phyloP scores from a whole-genome alignment of 306 rosid species.

The Castanospermum australe region DNA sequence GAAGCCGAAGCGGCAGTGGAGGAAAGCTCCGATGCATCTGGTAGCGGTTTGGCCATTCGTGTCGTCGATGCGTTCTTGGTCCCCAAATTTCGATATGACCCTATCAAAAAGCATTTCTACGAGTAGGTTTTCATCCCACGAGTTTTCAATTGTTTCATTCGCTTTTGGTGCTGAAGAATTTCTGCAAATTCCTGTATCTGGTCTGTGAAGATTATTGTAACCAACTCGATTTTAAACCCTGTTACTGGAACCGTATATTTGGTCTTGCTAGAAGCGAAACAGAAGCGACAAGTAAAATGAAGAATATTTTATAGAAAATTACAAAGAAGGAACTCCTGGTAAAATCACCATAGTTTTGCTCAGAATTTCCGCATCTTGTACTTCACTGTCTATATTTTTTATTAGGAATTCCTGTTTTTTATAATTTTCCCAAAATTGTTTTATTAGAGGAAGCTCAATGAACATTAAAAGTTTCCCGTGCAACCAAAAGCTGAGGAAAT shows the following conservation, averaged over 20 bases:
- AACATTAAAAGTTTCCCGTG: background rate
- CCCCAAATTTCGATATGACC: conserved; percentile 62
- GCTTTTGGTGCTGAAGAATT: background rate
- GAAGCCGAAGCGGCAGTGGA: conserved; percentile 50
- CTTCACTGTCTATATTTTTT: background rate
- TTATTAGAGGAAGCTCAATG: background rate
- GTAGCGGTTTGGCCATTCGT: conserved; percentile 35
- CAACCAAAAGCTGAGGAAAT: background rate
- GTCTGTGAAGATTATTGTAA: background rate
- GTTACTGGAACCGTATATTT: background rate
- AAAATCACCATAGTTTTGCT: background rate
- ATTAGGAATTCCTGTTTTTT: background rate
- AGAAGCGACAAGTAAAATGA: background rate
- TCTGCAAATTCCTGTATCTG: background rate
- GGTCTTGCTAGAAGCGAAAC: background rate
- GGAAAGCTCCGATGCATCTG: conserved; percentile 16
- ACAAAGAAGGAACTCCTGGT: background rate
- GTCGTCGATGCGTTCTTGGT: conserved; percentile 60
- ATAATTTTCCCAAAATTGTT: background rate
- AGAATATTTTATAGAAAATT: background rate
- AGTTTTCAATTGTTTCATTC: background rate
- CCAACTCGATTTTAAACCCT: background rate
- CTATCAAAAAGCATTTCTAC: conserved; percentile 68
- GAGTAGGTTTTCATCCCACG: conserved; percentile 36
- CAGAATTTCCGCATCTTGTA: background rate